phyloP scores from a whole-genome alignment of 1,284 basidiomycete species.

The Apiotrichum porosum region DNA sequence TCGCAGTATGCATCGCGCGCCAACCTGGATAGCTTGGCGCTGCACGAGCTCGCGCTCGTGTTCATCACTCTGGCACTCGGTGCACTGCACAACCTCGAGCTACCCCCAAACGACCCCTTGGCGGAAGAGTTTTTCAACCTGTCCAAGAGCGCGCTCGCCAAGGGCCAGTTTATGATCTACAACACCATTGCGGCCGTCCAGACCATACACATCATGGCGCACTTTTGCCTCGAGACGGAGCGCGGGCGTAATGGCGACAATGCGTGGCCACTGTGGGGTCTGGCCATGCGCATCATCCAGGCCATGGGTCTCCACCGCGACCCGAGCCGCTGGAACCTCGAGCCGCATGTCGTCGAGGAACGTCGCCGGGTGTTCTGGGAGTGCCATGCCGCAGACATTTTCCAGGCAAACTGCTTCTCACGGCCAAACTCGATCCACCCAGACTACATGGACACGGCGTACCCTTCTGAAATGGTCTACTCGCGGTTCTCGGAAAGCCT shows the following conservation, averaged over 20 bases:
- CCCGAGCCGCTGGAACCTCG: slow-evolving; percentile 33
- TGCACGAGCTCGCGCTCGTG: slow-evolving; percentile 30
- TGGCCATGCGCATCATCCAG: slow-evolving; percentile 33
- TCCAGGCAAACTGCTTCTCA: slow-evolving; percentile 35
- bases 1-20: too few relatives aligned
- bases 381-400: slow-evolving; percentile 24
- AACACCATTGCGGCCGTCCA: slow-evolving; percentile 34
- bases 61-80: slow-evolving; percentile 34
- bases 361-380: slow-evolving; percentile 38
- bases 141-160: slow-evolving; percentile 26
- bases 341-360: slow-evolving; percentile 26
- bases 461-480: slow-evolving; percentile 4
- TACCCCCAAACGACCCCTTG: slow-evolving; percentile 30
- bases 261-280: slow-evolving; percentile 41
- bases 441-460: slow-evolving; percentile 18
- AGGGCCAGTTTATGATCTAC: slow-evolving; percentile 32
- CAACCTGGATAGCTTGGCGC: background rate
- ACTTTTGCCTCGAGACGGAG: slow-evolving; percentile 28
- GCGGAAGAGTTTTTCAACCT: slow-evolving; percentile 29
- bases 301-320: slow-evolving; percentile 44
- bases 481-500: background rate
- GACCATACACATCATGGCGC: slow-evolving; percentile 29
- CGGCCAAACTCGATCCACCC: slow-evolving; percentile 21
- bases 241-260: slow-evolving; percentile 34
- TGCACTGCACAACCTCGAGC: slow-evolving; percentile 32